A percentile compares a stretch with the other conserved stretches of the same genome.
phyloP scores from a whole-genome alignment of 2,329 filamentous ascomycete species.

The Pezicula carpinea region DNA sequence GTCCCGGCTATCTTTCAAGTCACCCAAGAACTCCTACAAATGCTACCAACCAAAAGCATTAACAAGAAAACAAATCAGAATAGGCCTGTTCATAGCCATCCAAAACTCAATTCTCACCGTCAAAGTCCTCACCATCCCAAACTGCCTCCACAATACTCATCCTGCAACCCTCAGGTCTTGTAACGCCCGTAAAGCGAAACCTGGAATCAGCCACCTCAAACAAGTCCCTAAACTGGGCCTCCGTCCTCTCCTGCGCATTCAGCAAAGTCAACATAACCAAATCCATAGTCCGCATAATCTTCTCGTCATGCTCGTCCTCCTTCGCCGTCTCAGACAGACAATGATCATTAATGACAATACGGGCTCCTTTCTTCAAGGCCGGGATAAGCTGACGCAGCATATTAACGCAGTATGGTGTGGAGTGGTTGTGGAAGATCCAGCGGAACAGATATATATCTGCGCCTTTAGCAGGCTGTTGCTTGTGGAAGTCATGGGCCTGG shows the following conservation, averaged over 20 bases:
- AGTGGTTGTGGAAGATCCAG: constrained; percentile 59
- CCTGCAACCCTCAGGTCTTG: constrained; percentile 35
- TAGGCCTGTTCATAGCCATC: too few relatives aligned
- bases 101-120: not conserved
- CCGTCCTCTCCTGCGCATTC: constrained; percentile 46
- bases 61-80: too few relatives aligned
- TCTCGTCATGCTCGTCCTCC: constrained; percentile 42
- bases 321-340: constrained; percentile 36
- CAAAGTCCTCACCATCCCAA: constrained; percentile 33
- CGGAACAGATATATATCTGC: constrained; percentile 57
- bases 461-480: constrained; percentile 45
- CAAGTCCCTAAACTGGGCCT: constrained; percentile 40
- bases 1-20: too few relatives aligned
- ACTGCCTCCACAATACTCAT: constrained; percentile 47
- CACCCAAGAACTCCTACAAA: too few relatives aligned
- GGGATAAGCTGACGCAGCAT: constrained; percentile 48
- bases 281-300: constrained; percentile 44
- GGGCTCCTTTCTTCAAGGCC: constrained; percentile 49
- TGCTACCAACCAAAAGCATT: too few relatives aligned
- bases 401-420: constrained; percentile 45
- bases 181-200: constrained; percentile 41
- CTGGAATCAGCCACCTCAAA: constrained; percentile 38
- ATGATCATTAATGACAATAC: constrained; percentile 37
- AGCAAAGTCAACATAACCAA: constrained; percentile 46
- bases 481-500: constrained; percentile 52